Conservation (phyloP, 371 early-diverging fungal species). For the Zancudomyces culisetae region DNA sequence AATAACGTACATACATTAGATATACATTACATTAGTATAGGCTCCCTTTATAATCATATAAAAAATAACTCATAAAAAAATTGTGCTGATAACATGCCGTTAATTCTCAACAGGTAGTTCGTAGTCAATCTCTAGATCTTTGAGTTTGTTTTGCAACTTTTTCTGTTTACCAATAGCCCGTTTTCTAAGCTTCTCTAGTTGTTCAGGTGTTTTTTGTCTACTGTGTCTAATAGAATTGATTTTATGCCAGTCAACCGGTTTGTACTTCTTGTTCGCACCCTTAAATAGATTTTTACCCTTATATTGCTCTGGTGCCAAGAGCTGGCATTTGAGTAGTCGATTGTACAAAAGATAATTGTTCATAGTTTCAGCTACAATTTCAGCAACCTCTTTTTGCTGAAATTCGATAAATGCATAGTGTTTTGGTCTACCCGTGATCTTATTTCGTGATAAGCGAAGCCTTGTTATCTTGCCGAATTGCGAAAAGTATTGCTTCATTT, state of each 20-base stretch:
- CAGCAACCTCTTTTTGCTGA: slow-evolving; percentile 49
- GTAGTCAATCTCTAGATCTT: slow-evolving; percentile 53
- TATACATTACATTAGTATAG: no score
- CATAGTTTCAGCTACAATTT: slow-evolving; percentile 88
- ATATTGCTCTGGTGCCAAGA: slow-evolving; percentile 35
- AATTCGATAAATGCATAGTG: slow-evolving; percentile 91
- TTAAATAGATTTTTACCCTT: slow-evolving; percentile 51
- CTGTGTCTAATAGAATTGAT: slow-evolving; percentile 34
- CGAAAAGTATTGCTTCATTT: slow-evolving; percentile 71
- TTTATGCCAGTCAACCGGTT: slow-evolving; percentile 32
- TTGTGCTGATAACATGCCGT: no score
- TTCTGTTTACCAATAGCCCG: slow-evolving; percentile 31
- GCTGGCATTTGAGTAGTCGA: slow-evolving; percentile 55
- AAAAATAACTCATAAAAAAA: no score
- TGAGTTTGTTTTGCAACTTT: slow-evolving; percentile 32
- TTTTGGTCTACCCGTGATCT: slow-evolving; percentile 70
- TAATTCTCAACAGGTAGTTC: slow-evolving; percentile 65
- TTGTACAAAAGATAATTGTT: slow-evolving; percentile 77
- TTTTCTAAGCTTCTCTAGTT: slow-evolving; percentile 21
- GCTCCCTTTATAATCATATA: no score
- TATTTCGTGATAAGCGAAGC: slow-evolving; percentile 66
- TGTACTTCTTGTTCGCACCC: slow-evolving; percentile 39
- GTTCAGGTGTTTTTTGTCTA: slow-evolving; percentile 29
- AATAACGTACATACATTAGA: no score
- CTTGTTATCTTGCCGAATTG: slow-evolving; percentile 78